Percentiles rank a stretch among this genome's conserved stretches.
Evolutionary conservation across 805 yeast genomes (phyloP).

Genomic region (Wickerhamiella brachini): DNA sequence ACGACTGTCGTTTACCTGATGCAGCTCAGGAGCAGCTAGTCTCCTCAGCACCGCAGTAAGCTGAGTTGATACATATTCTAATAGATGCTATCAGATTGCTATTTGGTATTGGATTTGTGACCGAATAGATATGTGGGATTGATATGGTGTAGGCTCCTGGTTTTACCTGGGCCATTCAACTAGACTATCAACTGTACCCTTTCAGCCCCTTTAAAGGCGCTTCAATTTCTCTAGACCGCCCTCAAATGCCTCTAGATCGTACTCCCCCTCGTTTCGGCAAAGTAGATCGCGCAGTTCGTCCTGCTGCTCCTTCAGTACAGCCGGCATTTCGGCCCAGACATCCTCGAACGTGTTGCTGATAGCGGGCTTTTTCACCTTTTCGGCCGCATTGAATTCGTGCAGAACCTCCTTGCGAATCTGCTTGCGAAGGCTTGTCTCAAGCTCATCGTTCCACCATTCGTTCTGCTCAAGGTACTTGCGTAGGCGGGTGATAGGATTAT

Average conservation of each 20-base stretch:
- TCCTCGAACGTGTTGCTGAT: constrained; percentile 19
- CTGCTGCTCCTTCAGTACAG: constrained; percentile 18
- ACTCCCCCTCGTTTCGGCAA: constrained; percentile 20
- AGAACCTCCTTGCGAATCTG: constrained; percentile 18
- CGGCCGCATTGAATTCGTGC: constrained; percentile 20
- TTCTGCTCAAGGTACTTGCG: constrained; percentile 22
- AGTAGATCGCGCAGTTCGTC: constrained; percentile 20
- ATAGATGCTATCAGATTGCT: no score
- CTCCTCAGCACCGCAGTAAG: no score
- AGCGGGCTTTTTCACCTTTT: constrained; percentile 20
- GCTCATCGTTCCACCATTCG: constrained; percentile 22
- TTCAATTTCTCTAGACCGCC: constrained; percentile 16
- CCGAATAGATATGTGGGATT: no score
- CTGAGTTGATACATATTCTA: no score
- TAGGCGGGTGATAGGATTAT: constrained; percentile 23
- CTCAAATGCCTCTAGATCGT: constrained; percentile 17
- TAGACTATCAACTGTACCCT: no score
- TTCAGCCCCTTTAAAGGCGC: no score
- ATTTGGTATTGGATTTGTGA: no score
- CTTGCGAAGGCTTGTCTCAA: constrained; percentile 16
- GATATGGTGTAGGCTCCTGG: no score
- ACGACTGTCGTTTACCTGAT: constrained; percentile 10
- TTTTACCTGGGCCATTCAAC: no score
- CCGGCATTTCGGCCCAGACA: constrained; percentile 15
- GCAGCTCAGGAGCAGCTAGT: no score